Base-by-base conservation (phyloP, 371 early-diverging fungal genomes). In the Sporodiniella umbellata region DNA sequence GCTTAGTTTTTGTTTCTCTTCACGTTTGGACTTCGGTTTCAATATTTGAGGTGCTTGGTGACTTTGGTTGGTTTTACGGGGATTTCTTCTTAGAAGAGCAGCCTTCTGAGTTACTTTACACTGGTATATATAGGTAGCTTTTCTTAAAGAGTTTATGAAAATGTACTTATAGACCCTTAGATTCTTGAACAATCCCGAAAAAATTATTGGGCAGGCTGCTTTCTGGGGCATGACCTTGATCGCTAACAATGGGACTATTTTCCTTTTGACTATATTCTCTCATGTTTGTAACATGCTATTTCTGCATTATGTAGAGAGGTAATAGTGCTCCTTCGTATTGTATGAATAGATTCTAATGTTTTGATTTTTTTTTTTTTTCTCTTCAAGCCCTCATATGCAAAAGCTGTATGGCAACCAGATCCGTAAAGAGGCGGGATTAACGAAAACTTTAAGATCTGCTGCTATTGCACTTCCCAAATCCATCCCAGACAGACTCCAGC, bases 21-120 rank as follows among this genome's bases (percentile, higher is more conserved):
- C 96, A 96, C 54, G 59, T 87, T 17, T 95, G 92, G 90, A 91
- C 89, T 8, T 81, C 92, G 7, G 68, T 82, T 8, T 88, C 92
- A 1, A 87, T 93, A 17, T 91, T 87, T 72, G 89, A 93, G 60
- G 91, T 87, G 4, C 79, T 94, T 45, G 95, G 96, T 22, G 89
- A 91, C 45, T 90, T 88, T 63, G 95, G 95, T 3, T 96, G 93
- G 93, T 84, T 91, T 61, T 90, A 89, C 69, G 90, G 86, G n/a
- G 93, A 90, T 47, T 90, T 90, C 8, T 93, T 92, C 62, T 78
- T 93, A 25, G 87, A 88, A 40, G 84, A 83, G 14, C 71, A 81
- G 25, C 75, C 73, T 39, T 62, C 58, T 30, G 72, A 85, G 50
- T 73, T 90, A 24, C 70, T 82, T 42, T 89, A 92, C 62, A 89